phyloP scores from a whole-genome alignment of 441 rosid genomes.

The Euphorbia schlechtendalii region DNA sequence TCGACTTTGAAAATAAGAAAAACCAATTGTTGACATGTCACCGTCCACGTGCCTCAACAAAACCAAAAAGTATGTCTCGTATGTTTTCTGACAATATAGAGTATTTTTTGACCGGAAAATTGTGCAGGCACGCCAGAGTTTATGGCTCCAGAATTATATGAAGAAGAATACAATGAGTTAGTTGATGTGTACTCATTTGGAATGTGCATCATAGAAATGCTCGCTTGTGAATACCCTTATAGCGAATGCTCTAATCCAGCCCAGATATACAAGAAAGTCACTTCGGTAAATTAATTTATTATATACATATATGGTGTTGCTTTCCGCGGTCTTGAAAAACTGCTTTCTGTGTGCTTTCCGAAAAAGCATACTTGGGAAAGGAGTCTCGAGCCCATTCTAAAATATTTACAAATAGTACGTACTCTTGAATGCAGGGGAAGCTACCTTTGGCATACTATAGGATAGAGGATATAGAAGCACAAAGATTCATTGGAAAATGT shows the following conservation, averaged over 20 bases:
- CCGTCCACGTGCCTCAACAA: no score
- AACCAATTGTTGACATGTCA: no score
- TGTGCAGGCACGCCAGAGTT: constrained; percentile 64
- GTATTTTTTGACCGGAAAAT: no score
- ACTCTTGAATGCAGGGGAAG: constrained; percentile 61
- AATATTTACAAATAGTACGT: no score
- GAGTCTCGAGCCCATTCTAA: no score
- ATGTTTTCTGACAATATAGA: no score
- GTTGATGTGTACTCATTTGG: constrained; percentile 83
- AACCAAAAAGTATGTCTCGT: no score
- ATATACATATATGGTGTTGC: no score
- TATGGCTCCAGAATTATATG: constrained; percentile 89
- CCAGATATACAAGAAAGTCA: constrained; percentile 80
- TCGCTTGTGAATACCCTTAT: constrained; percentile 67
- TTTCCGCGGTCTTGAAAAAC: no score
- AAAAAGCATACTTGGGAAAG: no score
- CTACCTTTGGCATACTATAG: constrained; percentile 58
- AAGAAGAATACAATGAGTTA: constrained; percentile 73
- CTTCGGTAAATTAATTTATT: constrained; percentile 34
- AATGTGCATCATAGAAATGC: constrained; percentile 76
- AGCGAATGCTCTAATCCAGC: constrained; percentile 67
- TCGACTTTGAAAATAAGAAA: no score
- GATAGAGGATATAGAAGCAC: constrained; percentile 56
- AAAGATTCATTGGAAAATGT: constrained; percentile 71
- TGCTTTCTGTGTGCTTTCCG: no score